phyloP scores from a whole-genome alignment of 2,329 filamentous ascomycete species.

The Cercospora sp. region DNA sequence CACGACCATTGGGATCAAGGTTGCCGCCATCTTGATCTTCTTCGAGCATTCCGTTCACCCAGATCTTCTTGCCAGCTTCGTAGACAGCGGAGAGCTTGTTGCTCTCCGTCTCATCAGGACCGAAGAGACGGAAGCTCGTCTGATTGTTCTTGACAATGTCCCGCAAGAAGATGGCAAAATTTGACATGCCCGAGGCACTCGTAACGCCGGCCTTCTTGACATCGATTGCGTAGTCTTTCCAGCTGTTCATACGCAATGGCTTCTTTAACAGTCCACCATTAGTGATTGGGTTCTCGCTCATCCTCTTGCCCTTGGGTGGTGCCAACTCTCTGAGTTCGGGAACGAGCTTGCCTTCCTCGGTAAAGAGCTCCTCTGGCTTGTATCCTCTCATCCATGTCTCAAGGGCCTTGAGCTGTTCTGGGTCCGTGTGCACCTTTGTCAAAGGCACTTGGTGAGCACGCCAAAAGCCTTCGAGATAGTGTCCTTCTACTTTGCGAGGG shows the following conservation, averaged over 20 bases:
- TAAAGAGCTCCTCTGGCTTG: constrained; percentile 70
- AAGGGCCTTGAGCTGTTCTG: constrained; percentile 64
- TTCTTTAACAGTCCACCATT: constrained; percentile 70
- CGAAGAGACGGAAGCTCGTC: constrained; percentile 72
- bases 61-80: constrained; percentile 74
- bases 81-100: constrained; percentile 76
- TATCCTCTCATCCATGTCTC: constrained; percentile 79
- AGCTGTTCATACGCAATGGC: constrained; percentile 69
- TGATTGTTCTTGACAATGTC: constrained; percentile 67
- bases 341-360: constrained; percentile 62
- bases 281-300: constrained; percentile 75
- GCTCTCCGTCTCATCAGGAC: constrained; percentile 78
- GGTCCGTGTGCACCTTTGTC: constrained; percentile 65
- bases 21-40: constrained; percentile 76
- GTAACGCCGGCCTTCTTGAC: constrained; percentile 60
- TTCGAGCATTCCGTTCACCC: constrained; percentile 76
- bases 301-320: constrained; percentile 65
- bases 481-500: constrained; percentile 68
- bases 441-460: constrained; percentile 77
- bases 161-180: constrained; percentile 66
- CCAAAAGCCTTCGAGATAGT: constrained; percentile 76
- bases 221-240: constrained; percentile 65
- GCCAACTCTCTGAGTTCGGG: constrained; percentile 64
- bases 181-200: constrained; percentile 64
- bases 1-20: constrained; percentile 65